These are phyloP conservation scores for Phaeomoniella chlamydospora DNA, from an alignment of 2,329 filamentous ascomycete genomes.

Conservation along the genomic window DNA sequence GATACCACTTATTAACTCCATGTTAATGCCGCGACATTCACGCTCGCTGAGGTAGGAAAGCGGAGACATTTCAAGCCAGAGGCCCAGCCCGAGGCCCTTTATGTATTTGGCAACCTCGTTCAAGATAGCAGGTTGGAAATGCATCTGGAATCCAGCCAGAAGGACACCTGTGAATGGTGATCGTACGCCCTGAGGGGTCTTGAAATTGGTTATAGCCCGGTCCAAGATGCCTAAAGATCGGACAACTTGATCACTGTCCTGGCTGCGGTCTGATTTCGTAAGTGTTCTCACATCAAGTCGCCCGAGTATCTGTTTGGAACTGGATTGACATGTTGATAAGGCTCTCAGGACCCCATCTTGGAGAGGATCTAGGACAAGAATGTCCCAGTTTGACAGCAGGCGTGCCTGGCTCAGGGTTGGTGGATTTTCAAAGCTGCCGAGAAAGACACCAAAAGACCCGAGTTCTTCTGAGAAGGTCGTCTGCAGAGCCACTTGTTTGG, in stretches of 20 bases:
- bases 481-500: too few species aligned
- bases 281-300: slow-evolving; percentile 16
- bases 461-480: too few species aligned
- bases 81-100: too few species aligned
- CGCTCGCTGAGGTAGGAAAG: slow-evolving; percentile 18
- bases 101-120: too few species aligned
- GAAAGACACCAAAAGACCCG: slow-evolving; percentile 29
- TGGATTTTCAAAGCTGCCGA: slow-evolving; percentile 21
- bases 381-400: slow-evolving; percentile 27
- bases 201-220: slow-evolving; percentile 1
- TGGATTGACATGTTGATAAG: slow-evolving; percentile 11
- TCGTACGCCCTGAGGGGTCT: too few species aligned
- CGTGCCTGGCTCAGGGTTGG: slow-evolving; percentile 16
- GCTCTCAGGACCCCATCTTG: slow-evolving; percentile 20
- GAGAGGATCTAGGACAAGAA: slow-evolving; percentile 28
- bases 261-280: slow-evolving; percentile 10
- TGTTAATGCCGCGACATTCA: slow-evolving; percentile 21
- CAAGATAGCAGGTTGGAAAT: slow-evolving; percentile 15
- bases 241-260: slow-evolving; percentile 12
- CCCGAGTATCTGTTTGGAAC: slow-evolving; percentile 14
- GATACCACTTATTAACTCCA: slow-evolving; percentile 20
- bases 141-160: slow-evolving; percentile 25
- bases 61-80: slow-evolving; percentile 18
- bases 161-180: slow-evolving; percentile 24
- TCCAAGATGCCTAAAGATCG: neutral